Evolutionary conservation across 768 basidiomycete genomes (phyloP), one percentile per base, ranked within the genome.

Genomic region (Termitomyces sp.): DNA sequence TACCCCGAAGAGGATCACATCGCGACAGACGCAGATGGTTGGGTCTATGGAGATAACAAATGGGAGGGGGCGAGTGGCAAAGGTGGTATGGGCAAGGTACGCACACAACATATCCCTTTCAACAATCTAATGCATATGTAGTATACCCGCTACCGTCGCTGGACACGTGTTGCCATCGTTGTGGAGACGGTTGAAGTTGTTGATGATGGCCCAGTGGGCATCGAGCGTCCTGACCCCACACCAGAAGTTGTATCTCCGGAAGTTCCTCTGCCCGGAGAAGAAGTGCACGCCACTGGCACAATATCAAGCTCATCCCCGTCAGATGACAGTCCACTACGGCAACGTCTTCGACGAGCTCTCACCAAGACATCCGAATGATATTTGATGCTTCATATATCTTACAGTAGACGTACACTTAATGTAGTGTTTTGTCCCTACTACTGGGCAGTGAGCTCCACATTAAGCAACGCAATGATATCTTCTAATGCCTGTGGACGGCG

Each of bases 21-120:
- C 10, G 66, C 73, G 35, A 96, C 94, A 1, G 94, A 98, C 65
- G 66, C 76, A 3, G 92, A 95, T 56, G 94, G 94, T 4, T 98
- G 94, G 94, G 80, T 94, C 6, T 97, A 94, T 63, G 88, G 86
- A 2, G 94, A 95, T 61, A 98, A 98, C 68, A 96, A 97, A 67
- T 98, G 94, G 94, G 94, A 97, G 65, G 79, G 74, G 18, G 76
- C 80, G 42, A 85, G 83, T 51, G 74, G 75, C 52, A 88, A 86
- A 60, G 91, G 91, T 45, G 91, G 92, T 6, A 81, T 95, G 73
- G 89, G 94, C 68, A 94, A 94, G 76, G 86, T 86, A 39, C 9
- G 23, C 22, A 48, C 16, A 20, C 13, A 20, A 11, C 2, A 40
- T 18, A 40, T 36, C 13, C 25, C 23, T 23, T 29, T 29, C 23